Conservation (phyloP, 805 yeast species). For the Danielozyma ontarioensis region DNA sequence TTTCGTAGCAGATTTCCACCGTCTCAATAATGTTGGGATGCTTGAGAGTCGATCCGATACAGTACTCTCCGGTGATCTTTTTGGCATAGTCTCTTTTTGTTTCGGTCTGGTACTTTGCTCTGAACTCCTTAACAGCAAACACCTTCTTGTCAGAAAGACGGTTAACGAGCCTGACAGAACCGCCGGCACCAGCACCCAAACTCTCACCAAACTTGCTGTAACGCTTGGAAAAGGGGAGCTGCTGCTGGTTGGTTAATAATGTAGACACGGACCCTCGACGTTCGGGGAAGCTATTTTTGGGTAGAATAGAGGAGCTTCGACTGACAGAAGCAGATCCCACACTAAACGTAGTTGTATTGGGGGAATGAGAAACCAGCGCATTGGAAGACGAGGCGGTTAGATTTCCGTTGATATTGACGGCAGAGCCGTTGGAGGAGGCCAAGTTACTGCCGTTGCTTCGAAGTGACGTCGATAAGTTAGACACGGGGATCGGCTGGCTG, state of each 20-base stretch:
- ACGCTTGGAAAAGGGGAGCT: conserved; percentile 62
- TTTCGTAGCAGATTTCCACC: conserved; percentile 84
- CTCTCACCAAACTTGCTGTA: conserved; percentile 81
- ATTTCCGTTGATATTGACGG: too few species aligned
- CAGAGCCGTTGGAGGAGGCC: conserved; percentile 9
- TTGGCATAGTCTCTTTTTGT: conserved; percentile 81
- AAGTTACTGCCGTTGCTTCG: conserved; percentile 10
- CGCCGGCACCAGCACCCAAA: conserved; percentile 95
- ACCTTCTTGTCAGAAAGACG: conserved; percentile 62
- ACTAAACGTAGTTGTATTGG: conserved; percentile 14
- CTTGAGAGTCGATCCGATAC: conserved; percentile 85
- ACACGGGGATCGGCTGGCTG: conserved; percentile 11
- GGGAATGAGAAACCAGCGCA: conserved; percentile 31
- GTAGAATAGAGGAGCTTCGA: conserved; percentile 24
- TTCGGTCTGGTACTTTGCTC: conserved; percentile 71
- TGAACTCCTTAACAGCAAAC: conserved; percentile 90
- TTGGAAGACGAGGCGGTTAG: conserved; percentile 25
- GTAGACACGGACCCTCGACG: conserved; percentile 33
- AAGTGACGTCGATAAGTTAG: conserved; percentile 19
- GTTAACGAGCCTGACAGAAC: conserved; percentile 72
- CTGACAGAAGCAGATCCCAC: conserved; percentile 19
- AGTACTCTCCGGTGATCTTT: conserved; percentile 89
- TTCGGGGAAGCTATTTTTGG: conserved; percentile 29
- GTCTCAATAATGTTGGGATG: conserved; percentile 91
- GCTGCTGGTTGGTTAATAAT: conserved; percentile 18